These are phyloP conservation scores for Psilocybe sp. DNA, from an alignment of 768 basidiomycete genomes.

Conservation along the genomic window DNA sequence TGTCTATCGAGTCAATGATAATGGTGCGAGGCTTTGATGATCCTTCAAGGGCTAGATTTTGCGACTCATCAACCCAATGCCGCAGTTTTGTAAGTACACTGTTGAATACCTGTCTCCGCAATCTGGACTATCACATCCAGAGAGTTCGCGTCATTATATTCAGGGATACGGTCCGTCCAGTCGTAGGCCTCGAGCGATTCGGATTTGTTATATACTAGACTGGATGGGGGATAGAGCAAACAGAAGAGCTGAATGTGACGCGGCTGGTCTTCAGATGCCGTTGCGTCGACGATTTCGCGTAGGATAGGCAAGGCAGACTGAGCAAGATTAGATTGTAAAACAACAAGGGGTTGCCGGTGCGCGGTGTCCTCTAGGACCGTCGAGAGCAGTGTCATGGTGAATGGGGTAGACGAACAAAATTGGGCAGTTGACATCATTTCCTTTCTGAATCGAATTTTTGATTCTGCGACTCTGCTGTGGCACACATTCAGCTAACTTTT, in stretches of 20 bases:
- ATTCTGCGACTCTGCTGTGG: too few relatives aligned
- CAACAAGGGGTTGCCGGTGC: constrained; percentile 39
- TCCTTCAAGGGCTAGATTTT: constrained; percentile 26
- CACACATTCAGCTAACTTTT: too few relatives aligned
- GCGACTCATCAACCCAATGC: background rate
- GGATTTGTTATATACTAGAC: constrained; percentile 29
- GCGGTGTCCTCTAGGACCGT: constrained; percentile 18
- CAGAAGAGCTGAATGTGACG: constrained; percentile 43
- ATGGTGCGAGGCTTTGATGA: constrained; percentile 52
- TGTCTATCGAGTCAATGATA: constrained; percentile 72
- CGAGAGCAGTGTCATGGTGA: constrained; percentile 20
- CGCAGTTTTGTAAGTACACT: background rate
- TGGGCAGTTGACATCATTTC: background rate
- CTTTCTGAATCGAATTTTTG: background rate
- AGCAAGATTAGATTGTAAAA: constrained; percentile 58
- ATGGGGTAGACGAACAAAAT: constrained; percentile 9
- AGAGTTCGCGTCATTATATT: constrained; percentile 22
- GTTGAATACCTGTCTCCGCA: constrained; percentile 36
- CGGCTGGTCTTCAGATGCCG: constrained; percentile 6
- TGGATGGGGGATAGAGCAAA: constrained; percentile 51
- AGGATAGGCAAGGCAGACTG: constrained; percentile 60
- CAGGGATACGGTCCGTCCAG: constrained; percentile 18
- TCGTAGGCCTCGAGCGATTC: constrained; percentile 37
- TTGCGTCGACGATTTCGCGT: constrained; percentile 37
- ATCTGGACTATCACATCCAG: constrained; percentile 36